These are phyloP conservation scores for Quercus ilex DNA, from an alignment of 306 rosid species.

Conservation along the genomic window DNA sequence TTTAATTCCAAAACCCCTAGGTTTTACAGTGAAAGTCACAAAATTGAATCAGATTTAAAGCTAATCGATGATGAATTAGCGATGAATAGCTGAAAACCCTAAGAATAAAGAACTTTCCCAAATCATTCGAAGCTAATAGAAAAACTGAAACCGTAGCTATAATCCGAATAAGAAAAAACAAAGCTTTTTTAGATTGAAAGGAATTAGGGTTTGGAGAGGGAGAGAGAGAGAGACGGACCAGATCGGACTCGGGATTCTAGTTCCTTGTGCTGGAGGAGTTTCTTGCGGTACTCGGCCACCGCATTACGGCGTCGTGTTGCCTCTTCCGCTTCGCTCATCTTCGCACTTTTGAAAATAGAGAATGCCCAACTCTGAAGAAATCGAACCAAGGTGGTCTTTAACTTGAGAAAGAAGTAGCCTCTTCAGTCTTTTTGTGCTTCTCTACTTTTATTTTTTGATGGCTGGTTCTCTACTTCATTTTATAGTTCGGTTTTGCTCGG, in stretches of 20 bases:
- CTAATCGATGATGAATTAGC: neutral
- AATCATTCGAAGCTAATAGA: neutral
- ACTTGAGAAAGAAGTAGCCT: too few species aligned
- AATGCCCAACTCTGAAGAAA: neutral
- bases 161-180: neutral
- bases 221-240: slow-evolving; percentile 38
- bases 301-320: slow-evolving; percentile 64
- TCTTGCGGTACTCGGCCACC: slow-evolving; percentile 67
- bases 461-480: too few species aligned
- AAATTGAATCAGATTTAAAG: neutral
- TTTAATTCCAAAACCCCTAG: too few species aligned
- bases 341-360: neutral
- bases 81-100: neutral
- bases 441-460: too few species aligned
- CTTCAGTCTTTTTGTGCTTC: too few species aligned
- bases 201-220: slow-evolving; percentile 1
- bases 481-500: too few species aligned
- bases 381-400: neutral
- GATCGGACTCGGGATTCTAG: slow-evolving; percentile 81
- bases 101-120: neutral
- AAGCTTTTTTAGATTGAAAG: too few species aligned
- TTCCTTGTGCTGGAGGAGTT: slow-evolving; percentile 87
- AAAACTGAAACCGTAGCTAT: neutral
- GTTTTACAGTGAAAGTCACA: neutral
- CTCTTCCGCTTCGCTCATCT: slow-evolving; percentile 69